Conservation (phyloP, 176 grass and related monocot genomes). For the Oryza rufipogon region DNA sequence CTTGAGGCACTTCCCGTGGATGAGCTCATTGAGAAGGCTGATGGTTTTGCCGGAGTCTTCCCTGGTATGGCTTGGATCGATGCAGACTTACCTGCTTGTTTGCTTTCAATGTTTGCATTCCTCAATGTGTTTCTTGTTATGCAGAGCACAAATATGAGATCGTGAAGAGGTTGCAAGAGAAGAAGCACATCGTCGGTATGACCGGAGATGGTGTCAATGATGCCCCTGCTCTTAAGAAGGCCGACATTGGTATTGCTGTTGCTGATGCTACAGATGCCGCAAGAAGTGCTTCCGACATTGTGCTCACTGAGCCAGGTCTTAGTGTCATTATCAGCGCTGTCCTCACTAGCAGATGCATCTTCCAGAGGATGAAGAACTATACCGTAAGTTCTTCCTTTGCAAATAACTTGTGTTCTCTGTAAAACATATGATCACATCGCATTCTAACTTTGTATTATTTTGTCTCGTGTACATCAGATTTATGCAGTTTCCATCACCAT, state of each 20-base stretch:
- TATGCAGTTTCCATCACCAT: slow-evolving; percentile 99
- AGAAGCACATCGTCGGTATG: slow-evolving; percentile 98
- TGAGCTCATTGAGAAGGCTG: slow-evolving; percentile 98
- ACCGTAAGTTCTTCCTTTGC: slow-evolving; percentile 63
- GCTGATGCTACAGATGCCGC: slow-evolving; percentile 96
- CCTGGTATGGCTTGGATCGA: slow-evolving; percentile 54
- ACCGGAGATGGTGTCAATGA: slow-evolving; percentile 98
- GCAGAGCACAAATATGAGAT: slow-evolving; percentile 99
- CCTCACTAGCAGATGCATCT: slow-evolving; percentile 96
- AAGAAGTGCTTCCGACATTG: slow-evolving; percentile 91
- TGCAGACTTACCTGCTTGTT: background rate
- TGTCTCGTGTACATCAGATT: slow-evolving; percentile 54
- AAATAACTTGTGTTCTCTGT: background rate
- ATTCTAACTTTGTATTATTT: slow-evolving; percentile 29
- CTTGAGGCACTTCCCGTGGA: slow-evolving; percentile 81
- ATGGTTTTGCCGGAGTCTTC: slow-evolving; percentile 99
- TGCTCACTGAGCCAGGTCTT: slow-evolving; percentile 94
- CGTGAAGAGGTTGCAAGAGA: slow-evolving; percentile 95
- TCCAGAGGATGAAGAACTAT: slow-evolving; percentile 99
- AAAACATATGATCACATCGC: background rate
- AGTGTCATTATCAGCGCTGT: slow-evolving; percentile 98
- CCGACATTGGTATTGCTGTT: slow-evolving; percentile 97
- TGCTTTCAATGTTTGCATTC: background rate
- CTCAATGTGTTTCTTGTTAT: slow-evolving; percentile 18
- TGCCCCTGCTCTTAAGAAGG: slow-evolving; percentile 93